phyloP scores from a whole-genome alignment of 108 stramenopile species.

The Nitzschia putrida region DNA sequence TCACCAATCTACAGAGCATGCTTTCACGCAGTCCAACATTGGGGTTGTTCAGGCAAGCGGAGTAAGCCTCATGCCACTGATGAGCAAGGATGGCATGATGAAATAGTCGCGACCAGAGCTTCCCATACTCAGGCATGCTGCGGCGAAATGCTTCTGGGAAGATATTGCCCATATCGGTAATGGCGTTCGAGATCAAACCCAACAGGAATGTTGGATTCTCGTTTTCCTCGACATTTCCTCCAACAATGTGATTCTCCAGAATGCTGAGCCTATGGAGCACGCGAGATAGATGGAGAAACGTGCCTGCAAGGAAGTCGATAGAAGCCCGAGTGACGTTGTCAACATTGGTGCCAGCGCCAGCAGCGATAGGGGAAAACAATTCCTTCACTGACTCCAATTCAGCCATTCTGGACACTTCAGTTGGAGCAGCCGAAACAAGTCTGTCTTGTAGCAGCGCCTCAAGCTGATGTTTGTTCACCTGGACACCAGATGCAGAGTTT shows the following conservation, averaged over 20 bases:
- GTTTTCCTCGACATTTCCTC: slow-evolving; percentile 12
- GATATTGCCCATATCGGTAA: slow-evolving; percentile 24
- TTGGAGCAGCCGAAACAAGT: slow-evolving; percentile 9
- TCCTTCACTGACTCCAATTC: slow-evolving; percentile 32
- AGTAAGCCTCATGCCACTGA: slow-evolving; percentile 68
- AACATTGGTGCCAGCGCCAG: background rate
- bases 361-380: slow-evolving; percentile 23
- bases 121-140: slow-evolving; percentile 54
- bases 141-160: slow-evolving; percentile 27
- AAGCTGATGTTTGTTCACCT: slow-evolving; percentile 2
- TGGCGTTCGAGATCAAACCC: slow-evolving; percentile 30
- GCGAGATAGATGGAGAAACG: slow-evolving; percentile 33
- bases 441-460: background rate
- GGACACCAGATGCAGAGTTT: background rate
- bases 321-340: slow-evolving; percentile 16
- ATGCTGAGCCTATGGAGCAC: slow-evolving; percentile 33
- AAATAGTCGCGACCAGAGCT: slow-evolving; percentile 64
- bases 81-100: slow-evolving; percentile 49
- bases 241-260: slow-evolving; percentile 24
- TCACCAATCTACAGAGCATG: slow-evolving; percentile 59
- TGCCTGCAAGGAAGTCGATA: slow-evolving; percentile 9
- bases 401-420: slow-evolving; percentile 23
- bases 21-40: slow-evolving; percentile 26
- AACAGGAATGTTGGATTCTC: slow-evolving; percentile 26
- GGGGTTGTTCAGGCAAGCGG: slow-evolving; percentile 62